Percentiles rank a stretch among this genome's conserved stretches.
These are phyloP conservation scores for Paecilomyces variotii DNA, from an alignment of 2,329 filamentous ascomycete genomes.

Conservation along the genomic window DNA sequence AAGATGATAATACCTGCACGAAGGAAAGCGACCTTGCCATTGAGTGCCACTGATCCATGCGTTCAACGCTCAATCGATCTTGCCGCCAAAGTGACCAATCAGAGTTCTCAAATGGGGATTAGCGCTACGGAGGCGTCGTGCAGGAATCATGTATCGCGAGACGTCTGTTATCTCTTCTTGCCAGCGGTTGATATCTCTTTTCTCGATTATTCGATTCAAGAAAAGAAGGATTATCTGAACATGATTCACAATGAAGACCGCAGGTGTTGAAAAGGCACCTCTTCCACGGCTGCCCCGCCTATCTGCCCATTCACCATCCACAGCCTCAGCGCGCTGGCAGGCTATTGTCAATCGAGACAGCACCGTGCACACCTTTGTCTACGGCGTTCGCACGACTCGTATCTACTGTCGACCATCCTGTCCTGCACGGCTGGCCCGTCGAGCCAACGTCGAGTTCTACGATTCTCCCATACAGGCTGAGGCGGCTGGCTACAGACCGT, in stretches of 20 bases:
- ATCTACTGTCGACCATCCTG: slow-evolving; percentile 52
- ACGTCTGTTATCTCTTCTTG: neutral
- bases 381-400: slow-evolving; percentile 48
- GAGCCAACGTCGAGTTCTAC: slow-evolving; percentile 50
- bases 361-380: slow-evolving; percentile 44
- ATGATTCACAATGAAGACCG: neutral
- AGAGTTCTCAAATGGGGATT: slow-evolving; percentile 3
- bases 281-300: neutral
- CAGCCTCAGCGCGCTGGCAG: slow-evolving; percentile 29
- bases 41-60: neutral
- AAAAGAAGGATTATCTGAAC: neutral
- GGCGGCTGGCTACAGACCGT: slow-evolving; percentile 45
- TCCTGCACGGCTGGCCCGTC: slow-evolving; percentile 48
- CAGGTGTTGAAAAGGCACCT: neutral
- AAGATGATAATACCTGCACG: neutral
- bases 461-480: slow-evolving; percentile 41
- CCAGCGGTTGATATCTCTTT: neutral
- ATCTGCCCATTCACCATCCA: neutral
- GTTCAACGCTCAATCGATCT: neutral
- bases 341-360: slow-evolving; percentile 40
- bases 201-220: neutral
- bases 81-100: slow-evolving; percentile 31
- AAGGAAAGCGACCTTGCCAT: neutral
- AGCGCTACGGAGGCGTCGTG: neutral
- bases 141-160: neutral